Evolutionary conservation across 2,329 filamentous ascomycete genomes (phyloP).

Genomic region (Hypoxylon sp.): DNA sequence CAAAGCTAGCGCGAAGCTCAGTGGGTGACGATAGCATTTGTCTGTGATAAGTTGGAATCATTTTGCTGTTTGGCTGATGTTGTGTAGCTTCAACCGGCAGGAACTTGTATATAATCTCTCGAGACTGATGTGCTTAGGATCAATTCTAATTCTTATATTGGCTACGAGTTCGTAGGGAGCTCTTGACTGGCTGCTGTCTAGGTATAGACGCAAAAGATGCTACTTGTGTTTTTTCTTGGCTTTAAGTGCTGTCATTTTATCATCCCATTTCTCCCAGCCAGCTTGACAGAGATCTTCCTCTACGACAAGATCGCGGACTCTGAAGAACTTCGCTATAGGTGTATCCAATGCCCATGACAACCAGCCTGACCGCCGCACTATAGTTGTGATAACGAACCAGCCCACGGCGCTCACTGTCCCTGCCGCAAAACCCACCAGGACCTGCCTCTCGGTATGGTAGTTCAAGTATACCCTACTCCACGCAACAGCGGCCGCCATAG

Average conservation of each 20-base stretch:
- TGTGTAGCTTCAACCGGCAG: background rate
- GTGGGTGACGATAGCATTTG: background rate
- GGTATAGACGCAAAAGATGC: background rate
- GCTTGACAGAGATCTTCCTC: constrained; percentile 91
- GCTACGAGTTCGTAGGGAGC: background rate
- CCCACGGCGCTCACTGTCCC: constrained; percentile 77
- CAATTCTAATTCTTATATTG: background rate
- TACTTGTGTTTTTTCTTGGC: constrained; percentile 52
- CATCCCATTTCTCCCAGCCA: constrained; percentile 94
- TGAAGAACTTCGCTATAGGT: constrained; percentile 72
- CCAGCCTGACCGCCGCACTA: constrained; percentile 75
- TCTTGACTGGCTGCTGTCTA: background rate
- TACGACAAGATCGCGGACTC: constrained; percentile 85
- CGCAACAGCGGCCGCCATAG: constrained; percentile 77
- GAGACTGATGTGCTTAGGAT: background rate
- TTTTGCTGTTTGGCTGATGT: background rate
- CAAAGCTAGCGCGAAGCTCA: background rate
- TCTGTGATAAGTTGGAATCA: background rate
- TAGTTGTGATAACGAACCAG: constrained; percentile 83
- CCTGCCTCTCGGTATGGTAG: constrained; percentile 92
- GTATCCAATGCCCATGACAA: constrained; percentile 79
- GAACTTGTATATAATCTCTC: background rate
- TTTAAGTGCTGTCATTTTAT: constrained; percentile 55
- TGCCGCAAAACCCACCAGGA: constrained; percentile 80
- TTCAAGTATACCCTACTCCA: constrained; percentile 89